Base-by-base conservation (phyloP, 495 filamentous ascomycete genomes). In the Bombardia bombarda region DNA sequence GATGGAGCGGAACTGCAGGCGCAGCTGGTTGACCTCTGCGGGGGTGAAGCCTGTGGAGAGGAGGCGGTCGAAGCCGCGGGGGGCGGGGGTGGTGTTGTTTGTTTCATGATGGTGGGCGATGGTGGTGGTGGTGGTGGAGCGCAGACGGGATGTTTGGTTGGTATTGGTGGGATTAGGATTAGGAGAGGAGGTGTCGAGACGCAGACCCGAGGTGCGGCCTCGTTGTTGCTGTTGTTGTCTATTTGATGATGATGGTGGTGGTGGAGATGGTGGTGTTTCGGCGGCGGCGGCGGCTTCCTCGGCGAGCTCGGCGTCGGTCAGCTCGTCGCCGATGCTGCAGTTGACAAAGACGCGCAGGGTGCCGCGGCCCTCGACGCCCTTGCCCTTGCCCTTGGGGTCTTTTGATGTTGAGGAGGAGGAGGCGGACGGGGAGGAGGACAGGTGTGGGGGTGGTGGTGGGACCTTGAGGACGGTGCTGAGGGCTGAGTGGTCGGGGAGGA, bases 1-100 rank as follows among this genome's bases (percentile, higher is more conserved):
- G 39, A 90, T 76, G 22, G 80, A 78, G 26, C 83, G 74, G 66
- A 96, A 96, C 60, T 95, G 90, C 9, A 85, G 74, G 17, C 92
- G 80, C 14, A 98, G 76, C 33, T 79, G 74, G 22, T 84, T 77
- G 10, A 98, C 80, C 55, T 98, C 92, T 4, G 80, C 67, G 2
- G 83, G 58, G 0, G 86, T 85, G 60, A 98, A 90, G 30, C 88
- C 87, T 0, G 86, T 75, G 0, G 75, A 57, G 0, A 95, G 77
- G 2, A 96, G 72, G 8, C 92, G 74, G 65, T 96, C 89, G 68
- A 98, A 98, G 36, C 92, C 92, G 7, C 79, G 78, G 1, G 86
- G 87, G 7, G n/a, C 32, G 7, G 6, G 7, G 6, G 48, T 41
- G 25, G 47, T 40, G 38, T 25, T 35, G 13, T 40, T 18, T 7